Percentiles rank a stretch among this genome's conserved stretches.
Conservation (phyloP, 208 protist genomes). For the Leishmania lainsoni region DNA sequence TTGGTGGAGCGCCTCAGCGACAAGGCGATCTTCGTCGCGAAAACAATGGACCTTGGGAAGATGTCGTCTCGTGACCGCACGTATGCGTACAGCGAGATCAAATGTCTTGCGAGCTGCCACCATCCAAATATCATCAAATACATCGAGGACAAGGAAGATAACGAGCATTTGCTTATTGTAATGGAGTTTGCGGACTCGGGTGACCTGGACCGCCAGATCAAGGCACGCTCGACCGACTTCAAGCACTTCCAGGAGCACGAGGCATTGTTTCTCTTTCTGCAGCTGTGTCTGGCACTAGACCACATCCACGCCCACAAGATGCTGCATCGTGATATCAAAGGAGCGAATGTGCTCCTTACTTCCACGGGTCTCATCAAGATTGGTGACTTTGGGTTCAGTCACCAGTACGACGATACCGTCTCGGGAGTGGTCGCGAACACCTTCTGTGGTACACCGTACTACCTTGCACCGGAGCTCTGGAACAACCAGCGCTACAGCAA, state of each 20-base stretch:
- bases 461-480: constrained; percentile 91
- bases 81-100: constrained; percentile 89
- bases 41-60: constrained; percentile 82
- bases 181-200: constrained; percentile 91
- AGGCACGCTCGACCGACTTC: constrained; percentile 50
- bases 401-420: constrained; percentile 90
- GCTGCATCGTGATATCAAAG: constrained; percentile 92
- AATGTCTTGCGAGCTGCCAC: constrained; percentile 77
- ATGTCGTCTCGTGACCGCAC: constrained; percentile 82
- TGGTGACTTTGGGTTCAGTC: constrained; percentile 91
- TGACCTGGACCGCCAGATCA: constrained; percentile 85
- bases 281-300: constrained; percentile 84
- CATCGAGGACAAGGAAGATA: constrained; percentile 84
- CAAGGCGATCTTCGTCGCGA: constrained; percentile 77
- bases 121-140: constrained; percentile 90
- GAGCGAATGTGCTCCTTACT: constrained; percentile 87
- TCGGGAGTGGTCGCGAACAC: constrained; percentile 88
- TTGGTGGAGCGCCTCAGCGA: constrained; percentile 67
- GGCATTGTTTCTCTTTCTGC: constrained; percentile 83
- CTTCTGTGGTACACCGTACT: constrained; percentile 75
- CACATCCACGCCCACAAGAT: constrained; percentile 92
- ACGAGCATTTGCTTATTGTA: constrained; percentile 81
- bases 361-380: constrained; percentile 90
- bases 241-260: constrained; percentile 88
- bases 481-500: constrained; percentile 90